Percentiles rank a stretch among this genome's conserved stretches.
Conservation (phyloP, 2,329 filamentous ascomycete species). For the Colletotrichum viniferum region DNA sequence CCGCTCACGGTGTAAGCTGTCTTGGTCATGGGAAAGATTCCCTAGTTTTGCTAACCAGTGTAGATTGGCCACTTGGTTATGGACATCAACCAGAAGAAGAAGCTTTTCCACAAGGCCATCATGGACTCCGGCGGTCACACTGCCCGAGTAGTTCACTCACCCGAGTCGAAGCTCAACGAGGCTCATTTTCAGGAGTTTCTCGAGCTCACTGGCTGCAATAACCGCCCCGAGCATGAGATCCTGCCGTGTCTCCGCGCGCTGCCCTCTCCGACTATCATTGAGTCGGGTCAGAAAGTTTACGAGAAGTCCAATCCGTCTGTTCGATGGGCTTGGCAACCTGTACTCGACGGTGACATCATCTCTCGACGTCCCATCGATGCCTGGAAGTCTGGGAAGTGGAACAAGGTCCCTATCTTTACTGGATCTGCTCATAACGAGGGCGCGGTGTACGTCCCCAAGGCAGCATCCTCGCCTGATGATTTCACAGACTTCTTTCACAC, state of each 20-base stretch:
- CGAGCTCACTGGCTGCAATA: slow-evolving; percentile 29
- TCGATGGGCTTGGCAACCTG: slow-evolving; percentile 36
- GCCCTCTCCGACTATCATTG: slow-evolving; percentile 27
- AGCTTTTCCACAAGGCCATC: slow-evolving; percentile 35
- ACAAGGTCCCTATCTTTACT: slow-evolving; percentile 33
- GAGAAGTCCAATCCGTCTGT: slow-evolving; percentile 30
- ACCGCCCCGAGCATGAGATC: slow-evolving; percentile 24
- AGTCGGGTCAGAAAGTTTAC: slow-evolving; percentile 32
- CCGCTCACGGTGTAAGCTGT: slow-evolving; percentile 33
- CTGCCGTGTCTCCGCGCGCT: slow-evolving; percentile 27
- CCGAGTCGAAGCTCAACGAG: slow-evolving; percentile 28
- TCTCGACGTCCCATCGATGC: slow-evolving; percentile 32
- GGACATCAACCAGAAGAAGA: slow-evolving; percentile 34
- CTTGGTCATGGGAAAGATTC: neutral
- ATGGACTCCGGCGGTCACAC: slow-evolving; percentile 36
- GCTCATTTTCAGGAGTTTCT: slow-evolving; percentile 33
- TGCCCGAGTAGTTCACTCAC: slow-evolving; percentile 30
- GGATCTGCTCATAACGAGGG: slow-evolving; percentile 34
- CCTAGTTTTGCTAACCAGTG: neutral
- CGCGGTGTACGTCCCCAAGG: slow-evolving; percentile 29
- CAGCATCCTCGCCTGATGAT: slow-evolving; percentile 13
- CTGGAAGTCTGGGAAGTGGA: slow-evolving; percentile 35
- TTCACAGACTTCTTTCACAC: slow-evolving; percentile 31
- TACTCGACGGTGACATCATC: slow-evolving; percentile 32
- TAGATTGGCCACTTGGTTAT: slow-evolving; percentile 35